Percentiles rank a stretch among this genome's conserved stretches.
These are phyloP conservation scores for Coemansia sp. DNA, from an alignment of 192 early-diverging fungal species.

Conservation along the genomic window DNA sequence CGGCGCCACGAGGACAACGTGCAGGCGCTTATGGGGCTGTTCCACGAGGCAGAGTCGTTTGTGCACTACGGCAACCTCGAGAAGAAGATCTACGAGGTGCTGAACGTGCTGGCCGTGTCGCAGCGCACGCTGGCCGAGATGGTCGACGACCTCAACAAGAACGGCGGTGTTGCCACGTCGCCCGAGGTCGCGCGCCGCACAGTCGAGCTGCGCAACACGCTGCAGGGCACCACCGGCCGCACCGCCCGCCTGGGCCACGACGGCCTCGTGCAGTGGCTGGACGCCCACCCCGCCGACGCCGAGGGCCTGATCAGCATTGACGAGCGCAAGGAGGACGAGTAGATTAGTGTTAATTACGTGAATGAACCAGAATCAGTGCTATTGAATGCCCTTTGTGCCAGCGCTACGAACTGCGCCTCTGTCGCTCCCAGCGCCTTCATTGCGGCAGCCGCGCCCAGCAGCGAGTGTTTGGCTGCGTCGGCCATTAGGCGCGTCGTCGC, in stretches of 20 bases:
- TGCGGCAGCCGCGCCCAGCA: conserved; percentile 26
- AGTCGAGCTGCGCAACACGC: conserved; percentile 33
- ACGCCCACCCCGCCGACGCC: conserved; percentile 29
- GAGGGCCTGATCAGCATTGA: conserved; percentile 3
- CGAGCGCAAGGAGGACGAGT: not conserved
- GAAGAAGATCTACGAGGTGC: conserved; percentile 22
- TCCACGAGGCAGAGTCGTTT: conserved; percentile 45
- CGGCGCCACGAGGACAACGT: conserved; percentile 38
- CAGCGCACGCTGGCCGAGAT: conserved; percentile 36
- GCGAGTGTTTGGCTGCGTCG: conserved; percentile 12
- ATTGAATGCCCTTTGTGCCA: conserved; percentile 9
- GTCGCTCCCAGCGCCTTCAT: conserved; percentile 18
- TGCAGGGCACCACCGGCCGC: conserved; percentile 51
- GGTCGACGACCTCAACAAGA: conserved; percentile 25
- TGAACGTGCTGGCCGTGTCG: conserved; percentile 18
- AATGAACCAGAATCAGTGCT: too few relatives aligned
- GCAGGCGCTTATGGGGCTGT: conserved; percentile 48
- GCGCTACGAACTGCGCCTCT: conserved; percentile 26
- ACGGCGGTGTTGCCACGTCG: conserved; percentile 19
- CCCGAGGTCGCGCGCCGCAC: conserved; percentile 27
- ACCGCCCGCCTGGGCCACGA: conserved; percentile 63
- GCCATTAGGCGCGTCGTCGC: not conserved
- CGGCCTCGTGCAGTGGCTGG: conserved; percentile 62
- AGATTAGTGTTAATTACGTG: not conserved
- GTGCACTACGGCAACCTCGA: conserved; percentile 43